These are phyloP conservation scores for Boeremia exigua DNA, from an alignment of 2,329 filamentous ascomycete genomes.

Conservation along the genomic window DNA sequence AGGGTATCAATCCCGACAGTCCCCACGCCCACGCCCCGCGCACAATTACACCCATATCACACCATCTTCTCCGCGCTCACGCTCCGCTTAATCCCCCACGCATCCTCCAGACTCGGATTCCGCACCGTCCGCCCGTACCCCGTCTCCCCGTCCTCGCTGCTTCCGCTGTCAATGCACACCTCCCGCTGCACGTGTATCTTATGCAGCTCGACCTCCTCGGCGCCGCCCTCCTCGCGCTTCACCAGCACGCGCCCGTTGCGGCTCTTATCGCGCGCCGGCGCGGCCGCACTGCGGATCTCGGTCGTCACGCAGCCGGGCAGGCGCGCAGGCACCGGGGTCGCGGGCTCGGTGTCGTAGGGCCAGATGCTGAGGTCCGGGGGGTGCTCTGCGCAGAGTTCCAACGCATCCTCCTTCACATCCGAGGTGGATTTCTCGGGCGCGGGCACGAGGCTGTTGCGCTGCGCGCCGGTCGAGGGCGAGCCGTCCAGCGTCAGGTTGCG, in stretches of 20 bases:
- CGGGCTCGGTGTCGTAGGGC: not conserved
- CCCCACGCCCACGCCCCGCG: no score
- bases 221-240: slow-evolving; percentile 2
- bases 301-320: slow-evolving; percentile 13
- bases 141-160: not conserved
- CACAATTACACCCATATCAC: not conserved
- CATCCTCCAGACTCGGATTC: not conserved
- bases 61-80: slow-evolving; percentile 19
- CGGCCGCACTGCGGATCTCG: slow-evolving; percentile 4
- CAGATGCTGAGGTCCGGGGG: not conserved
- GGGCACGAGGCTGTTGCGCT: not conserved
- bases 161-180: not conserved
- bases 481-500: not conserved
- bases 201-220: slow-evolving; percentile 25
- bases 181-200: slow-evolving; percentile 22
- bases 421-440: not conserved
- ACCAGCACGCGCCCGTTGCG: not conserved
- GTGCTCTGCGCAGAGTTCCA: no score
- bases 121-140: slow-evolving; percentile 5
- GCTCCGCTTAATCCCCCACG: slow-evolving; percentile 1
- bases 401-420: no score
- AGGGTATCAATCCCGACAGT: not conserved
- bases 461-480: not conserved
- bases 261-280: not conserved
- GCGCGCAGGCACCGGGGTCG: not conserved